Evolutionary conservation across 129 eudicot genomes (phyloP).

Genomic region (Lactuca sativa): DNA sequence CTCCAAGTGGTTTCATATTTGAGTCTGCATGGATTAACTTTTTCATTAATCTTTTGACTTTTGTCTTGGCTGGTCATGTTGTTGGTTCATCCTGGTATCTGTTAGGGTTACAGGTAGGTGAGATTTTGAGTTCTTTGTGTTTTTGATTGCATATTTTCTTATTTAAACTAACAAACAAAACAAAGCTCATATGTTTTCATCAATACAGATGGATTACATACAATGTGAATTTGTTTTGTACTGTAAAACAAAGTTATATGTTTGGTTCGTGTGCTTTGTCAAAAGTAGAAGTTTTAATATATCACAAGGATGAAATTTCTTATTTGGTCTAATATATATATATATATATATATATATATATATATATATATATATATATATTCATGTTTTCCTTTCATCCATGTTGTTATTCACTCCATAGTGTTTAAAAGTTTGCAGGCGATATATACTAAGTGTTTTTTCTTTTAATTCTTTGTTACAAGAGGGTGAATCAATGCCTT

Average conservation of each 20-base stretch:
- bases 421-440: conserved; percentile 2
- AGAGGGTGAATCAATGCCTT: conserved; percentile 95
- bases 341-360: too few species aligned
- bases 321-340: too few species aligned
- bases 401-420: neutral
- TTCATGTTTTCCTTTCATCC: neutral
- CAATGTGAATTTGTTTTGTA: too few species aligned
- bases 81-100: conserved; percentile 76
- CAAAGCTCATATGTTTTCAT: too few species aligned
- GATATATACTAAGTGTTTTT: conserved; percentile 9
- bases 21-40: conserved; percentile 59
- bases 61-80: conserved; percentile 54
- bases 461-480: conserved; percentile 2
- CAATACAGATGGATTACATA: too few species aligned
- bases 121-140: neutral
- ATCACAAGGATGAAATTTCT: too few species aligned
- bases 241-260: too few species aligned
- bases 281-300: too few species aligned
- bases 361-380: too few species aligned
- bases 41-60: conserved; percentile 61
- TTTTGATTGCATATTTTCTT: neutral
- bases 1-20: conserved; percentile 36
- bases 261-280: too few species aligned
- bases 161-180: too few species aligned
- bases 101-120: conserved; percentile 61